Evolutionary conservation across 225 moss, liverwort and hornwort species (phyloP).

Genomic region (Neckera pumila): DNA sequence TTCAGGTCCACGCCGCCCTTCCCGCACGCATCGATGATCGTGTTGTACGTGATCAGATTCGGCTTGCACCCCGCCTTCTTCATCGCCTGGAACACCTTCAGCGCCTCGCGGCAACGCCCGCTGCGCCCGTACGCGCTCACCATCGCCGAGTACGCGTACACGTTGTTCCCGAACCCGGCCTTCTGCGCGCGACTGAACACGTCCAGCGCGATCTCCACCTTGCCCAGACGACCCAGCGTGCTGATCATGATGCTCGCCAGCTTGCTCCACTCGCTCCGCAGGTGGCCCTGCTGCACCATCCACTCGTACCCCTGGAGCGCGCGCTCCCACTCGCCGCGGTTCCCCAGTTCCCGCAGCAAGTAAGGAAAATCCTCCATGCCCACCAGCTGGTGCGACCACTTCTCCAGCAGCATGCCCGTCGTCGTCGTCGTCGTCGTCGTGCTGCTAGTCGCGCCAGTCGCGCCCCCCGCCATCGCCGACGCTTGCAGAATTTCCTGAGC

Average conservation of each 20-base stretch:
- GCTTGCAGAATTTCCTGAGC: constrained; percentile 67
- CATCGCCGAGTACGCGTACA: constrained; percentile 91
- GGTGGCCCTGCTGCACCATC: constrained; percentile 84
- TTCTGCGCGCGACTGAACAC: constrained; percentile 72
- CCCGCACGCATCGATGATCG: constrained; percentile 94
- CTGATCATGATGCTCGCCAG: constrained; percentile 97
- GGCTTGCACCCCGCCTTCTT: constrained; percentile 98
- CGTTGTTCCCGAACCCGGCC: constrained; percentile 92
- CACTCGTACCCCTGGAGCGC: constrained; percentile 88
- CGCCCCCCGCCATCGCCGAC: neutral
- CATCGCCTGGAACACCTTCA: constrained; percentile 92
- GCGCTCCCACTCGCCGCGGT: constrained; percentile 95
- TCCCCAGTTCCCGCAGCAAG: constrained; percentile 77
- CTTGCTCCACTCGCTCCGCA: constrained; percentile 93
- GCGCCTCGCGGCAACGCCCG: constrained; percentile 88
- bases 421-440: neutral
- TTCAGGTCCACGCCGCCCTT: constrained; percentile 93
- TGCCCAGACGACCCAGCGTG: constrained; percentile 78
- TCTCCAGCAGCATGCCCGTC: constrained; percentile 54
- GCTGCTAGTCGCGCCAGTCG: neutral
- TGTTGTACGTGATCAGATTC: constrained; percentile 89
- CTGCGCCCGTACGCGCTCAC: constrained; percentile 94
- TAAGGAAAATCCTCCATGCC: constrained; percentile 88
- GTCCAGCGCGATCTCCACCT: constrained; percentile 88
- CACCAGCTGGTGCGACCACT: constrained; percentile 68